Base-by-base conservation (phyloP, 768 basidiomycete species). In the Steccherinum ochraceum region DNA sequence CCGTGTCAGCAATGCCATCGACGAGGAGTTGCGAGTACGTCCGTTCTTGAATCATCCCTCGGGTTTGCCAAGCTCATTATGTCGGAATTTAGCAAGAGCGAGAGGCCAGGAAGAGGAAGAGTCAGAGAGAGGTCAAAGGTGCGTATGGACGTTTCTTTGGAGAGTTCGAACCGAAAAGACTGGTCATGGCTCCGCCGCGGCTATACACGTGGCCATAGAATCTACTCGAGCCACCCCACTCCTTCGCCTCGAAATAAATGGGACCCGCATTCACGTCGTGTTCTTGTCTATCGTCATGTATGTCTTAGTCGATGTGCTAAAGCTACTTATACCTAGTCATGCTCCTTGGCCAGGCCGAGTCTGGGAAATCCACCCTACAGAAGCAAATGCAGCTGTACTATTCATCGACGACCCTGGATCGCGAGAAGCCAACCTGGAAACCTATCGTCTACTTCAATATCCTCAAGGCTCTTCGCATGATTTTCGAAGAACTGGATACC, bases 311-410 rank as follows among this genome's bases (percentile, higher is more conserved):
- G n/a, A n/a, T n/a, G n/a, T n/a, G n/a, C n/a, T n/a, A n/a, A n/a
- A n/a, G n/a, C n/a, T n/a, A n/a, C n/a, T n/a, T n/a, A n/a, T 41
- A 4, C 26, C 12, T 52, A 65, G 64, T 65, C 3, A 63, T 65
- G 59, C 58, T 65, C 18, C 62, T 69, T 24, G 67, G 67, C 2
- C 67, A 69, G 48, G 67, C 67, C 21, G 67, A 67, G 51, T 63
- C 62, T 7, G 87, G 87, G 30, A 92, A 92, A 67, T 89, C 87
- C 2, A 91, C 89, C 2, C 73, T 91, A 12, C 86, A 85, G 61
- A 90, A 90, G 61, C 88, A 91, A 64, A 88, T 91, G 60, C 87
- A 91, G 61, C 73, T 90, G 0, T 84, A 82, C 67, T 89, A 89
- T 59, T 82, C 87, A 5, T 81, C 65, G 5, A 57, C 60, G 45